Conservation (phyloP, 768 basidiomycete genomes). For the Zangia roseola region DNA sequence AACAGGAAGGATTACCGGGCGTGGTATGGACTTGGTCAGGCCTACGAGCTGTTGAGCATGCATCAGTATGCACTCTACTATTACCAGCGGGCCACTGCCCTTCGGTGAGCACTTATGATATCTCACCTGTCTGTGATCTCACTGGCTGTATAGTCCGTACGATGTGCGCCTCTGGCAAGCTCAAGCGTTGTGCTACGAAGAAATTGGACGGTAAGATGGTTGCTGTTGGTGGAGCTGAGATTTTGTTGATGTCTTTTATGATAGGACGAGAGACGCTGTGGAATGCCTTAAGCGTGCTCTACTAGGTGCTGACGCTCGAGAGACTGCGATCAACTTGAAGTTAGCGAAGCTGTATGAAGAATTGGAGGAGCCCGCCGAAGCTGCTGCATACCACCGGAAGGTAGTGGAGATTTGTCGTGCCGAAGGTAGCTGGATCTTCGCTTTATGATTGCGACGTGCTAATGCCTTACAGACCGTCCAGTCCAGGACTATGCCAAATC, state of each 20-base stretch:
- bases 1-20: constrained; percentile 96
- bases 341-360: constrained; percentile 70
- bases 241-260: constrained; percentile 7
- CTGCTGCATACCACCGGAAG: constrained; percentile 78
- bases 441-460: constrained; percentile 4
- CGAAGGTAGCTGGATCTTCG: constrained; percentile 41
- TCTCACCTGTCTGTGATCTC: background rate
- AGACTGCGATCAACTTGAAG: constrained; percentile 69
- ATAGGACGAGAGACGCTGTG: constrained; percentile 82
- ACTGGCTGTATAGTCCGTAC: constrained; percentile 68
- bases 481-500: constrained; percentile 82
- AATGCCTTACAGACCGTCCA: constrained; percentile 47
- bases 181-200: constrained; percentile 90
- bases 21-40: constrained; percentile 98
- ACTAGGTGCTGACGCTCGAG: constrained; percentile 73
- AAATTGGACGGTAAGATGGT: constrained; percentile 69
- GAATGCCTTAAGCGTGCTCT: constrained; percentile 91
- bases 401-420: constrained; percentile 63
- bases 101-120: constrained; percentile 53
- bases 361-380: constrained; percentile 63
- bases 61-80: constrained; percentile 95
- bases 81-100: constrained; percentile 92
- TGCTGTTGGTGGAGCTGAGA: background rate
- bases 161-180: constrained; percentile 97
- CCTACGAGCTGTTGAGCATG: constrained; percentile 96